Evolutionary conservation across 805 yeast genomes (phyloP).

Genomic region (Huiozyma naganishii): DNA sequence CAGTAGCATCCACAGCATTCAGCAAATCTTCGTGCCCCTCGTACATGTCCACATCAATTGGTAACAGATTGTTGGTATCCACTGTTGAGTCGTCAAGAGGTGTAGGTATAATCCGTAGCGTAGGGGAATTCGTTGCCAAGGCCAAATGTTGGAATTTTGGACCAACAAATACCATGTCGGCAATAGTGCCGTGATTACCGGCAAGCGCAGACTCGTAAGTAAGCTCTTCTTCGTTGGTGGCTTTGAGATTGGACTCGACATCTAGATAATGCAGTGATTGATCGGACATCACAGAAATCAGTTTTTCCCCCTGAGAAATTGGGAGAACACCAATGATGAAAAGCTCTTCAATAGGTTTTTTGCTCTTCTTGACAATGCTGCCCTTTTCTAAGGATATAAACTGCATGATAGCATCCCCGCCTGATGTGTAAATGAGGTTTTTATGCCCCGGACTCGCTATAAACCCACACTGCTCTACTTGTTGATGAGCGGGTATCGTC

Average conservation of each 20-base stretch:
- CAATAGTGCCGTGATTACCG: conserved; percentile 92
- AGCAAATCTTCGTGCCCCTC: conserved; percentile 83
- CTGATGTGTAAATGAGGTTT: conserved; percentile 56
- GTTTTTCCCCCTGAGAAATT: conserved; percentile 24
- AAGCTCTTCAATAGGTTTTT: conserved; percentile 60
- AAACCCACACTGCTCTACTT: conserved; percentile 63
- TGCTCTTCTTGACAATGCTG: conserved; percentile 30
- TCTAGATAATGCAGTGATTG: conserved; percentile 60
- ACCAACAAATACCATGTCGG: conserved; percentile 75
- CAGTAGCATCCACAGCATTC: conserved; percentile 65
- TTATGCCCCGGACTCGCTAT: conserved; percentile 20
- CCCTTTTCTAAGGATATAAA: conserved; percentile 51
- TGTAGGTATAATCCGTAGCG: conserved; percentile 57
- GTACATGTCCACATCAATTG: conserved; percentile 50
- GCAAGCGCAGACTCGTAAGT: conserved; percentile 50
- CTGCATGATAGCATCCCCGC: conserved; percentile 59
- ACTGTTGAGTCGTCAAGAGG: conserved; percentile 2
- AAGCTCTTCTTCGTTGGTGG: conserved; percentile 27
- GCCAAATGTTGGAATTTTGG: conserved; percentile 51
- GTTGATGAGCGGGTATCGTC: conserved; percentile 65
- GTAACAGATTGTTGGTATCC: conserved; percentile 12
- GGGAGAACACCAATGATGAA: conserved; percentile 51
- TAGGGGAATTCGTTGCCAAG: conserved; percentile 88
- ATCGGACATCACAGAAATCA: conserved; percentile 62
- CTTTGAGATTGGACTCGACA: conserved; percentile 20